A percentile compares a stretch with the other conserved stretches of the same genome.
Evolutionary conservation across 2,329 filamentous ascomycete species (phyloP).

Genomic region (Fusarium gaditjirri): DNA sequence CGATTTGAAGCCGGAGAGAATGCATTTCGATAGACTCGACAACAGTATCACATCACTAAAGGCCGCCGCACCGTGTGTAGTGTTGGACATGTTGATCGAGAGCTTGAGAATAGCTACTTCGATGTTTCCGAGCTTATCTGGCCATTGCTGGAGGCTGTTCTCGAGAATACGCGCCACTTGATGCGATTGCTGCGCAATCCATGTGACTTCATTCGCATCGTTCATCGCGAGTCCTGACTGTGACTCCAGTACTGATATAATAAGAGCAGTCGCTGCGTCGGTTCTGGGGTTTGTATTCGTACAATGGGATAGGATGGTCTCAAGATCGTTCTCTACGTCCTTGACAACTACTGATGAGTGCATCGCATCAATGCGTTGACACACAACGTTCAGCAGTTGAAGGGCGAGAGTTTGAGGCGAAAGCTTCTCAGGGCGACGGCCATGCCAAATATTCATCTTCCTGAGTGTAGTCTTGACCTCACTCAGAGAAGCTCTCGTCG

Average conservation of each 20-base stretch:
- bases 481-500: constrained; percentile 66
- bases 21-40: constrained; percentile 57
- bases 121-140: constrained; percentile 41
- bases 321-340: constrained; percentile 45
- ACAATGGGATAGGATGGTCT: constrained; percentile 39
- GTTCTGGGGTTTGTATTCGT: constrained; percentile 23
- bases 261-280: constrained; percentile 56
- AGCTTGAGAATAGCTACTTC: constrained; percentile 61
- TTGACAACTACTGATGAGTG: constrained; percentile 45
- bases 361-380: constrained; percentile 43
- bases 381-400: constrained; percentile 66
- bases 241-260: constrained; percentile 53
- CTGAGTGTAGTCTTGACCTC: constrained; percentile 65
- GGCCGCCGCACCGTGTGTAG: constrained; percentile 75
- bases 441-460: constrained; percentile 69
- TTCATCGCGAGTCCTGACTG: constrained; percentile 47
- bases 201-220: constrained; percentile 34
- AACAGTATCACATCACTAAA: constrained; percentile 73
- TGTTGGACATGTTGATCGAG: constrained; percentile 87
- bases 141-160: constrained; percentile 46
- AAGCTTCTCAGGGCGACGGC: constrained; percentile 59
- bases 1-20: constrained; percentile 62
- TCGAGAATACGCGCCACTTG: constrained; percentile 47
- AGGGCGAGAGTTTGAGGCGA: constrained; percentile 73
- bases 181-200: constrained; percentile 43